Evolutionary conservation across 805 yeast genomes (phyloP).

Genomic region (Starmera quercuum): DNA sequence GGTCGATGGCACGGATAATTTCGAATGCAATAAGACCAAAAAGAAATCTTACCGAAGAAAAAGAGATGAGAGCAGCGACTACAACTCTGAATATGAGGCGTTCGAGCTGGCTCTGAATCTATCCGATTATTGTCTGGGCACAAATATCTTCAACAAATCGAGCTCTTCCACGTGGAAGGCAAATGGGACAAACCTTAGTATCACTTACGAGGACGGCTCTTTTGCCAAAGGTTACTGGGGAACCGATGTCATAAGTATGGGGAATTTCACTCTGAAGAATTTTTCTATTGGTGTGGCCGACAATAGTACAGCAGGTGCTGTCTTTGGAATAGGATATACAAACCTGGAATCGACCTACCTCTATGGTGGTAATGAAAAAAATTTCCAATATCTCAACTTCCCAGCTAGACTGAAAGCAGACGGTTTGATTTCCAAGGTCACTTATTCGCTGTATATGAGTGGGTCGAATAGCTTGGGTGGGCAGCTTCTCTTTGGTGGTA

Average conservation of each 20-base stretch:
- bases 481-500: slow-evolving; percentile 54
- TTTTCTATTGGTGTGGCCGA: slow-evolving; percentile 65
- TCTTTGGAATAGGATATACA: slow-evolving; percentile 58
- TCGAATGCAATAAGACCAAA: not conserved
- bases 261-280: slow-evolving; percentile 35
- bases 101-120: not conserved
- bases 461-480: slow-evolving; percentile 30
- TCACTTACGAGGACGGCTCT: slow-evolving; percentile 40
- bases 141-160: slow-evolving; percentile 15
- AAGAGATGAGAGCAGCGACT: too few relatives aligned
- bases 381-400: slow-evolving; percentile 45
- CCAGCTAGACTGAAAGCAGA: slow-evolving; percentile 48
- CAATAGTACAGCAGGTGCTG: slow-evolving; percentile 55
- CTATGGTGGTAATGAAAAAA: not conserved
- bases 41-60: too few relatives aligned
- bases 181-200: slow-evolving; percentile 24
- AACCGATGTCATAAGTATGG: slow-evolving; percentile 45
- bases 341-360: slow-evolving; percentile 51
- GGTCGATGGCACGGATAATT: slow-evolving; percentile 22
- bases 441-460: slow-evolving; percentile 49
- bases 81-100: not conserved
- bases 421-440: slow-evolving; percentile 41
- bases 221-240: slow-evolving; percentile 55
- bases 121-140: slow-evolving; percentile 1
- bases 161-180: slow-evolving; percentile 18